These are phyloP conservation scores for Phytophthora macrochlamydospora DNA, from an alignment of 352 stramenopile genomes.

Conservation along the genomic window DNA sequence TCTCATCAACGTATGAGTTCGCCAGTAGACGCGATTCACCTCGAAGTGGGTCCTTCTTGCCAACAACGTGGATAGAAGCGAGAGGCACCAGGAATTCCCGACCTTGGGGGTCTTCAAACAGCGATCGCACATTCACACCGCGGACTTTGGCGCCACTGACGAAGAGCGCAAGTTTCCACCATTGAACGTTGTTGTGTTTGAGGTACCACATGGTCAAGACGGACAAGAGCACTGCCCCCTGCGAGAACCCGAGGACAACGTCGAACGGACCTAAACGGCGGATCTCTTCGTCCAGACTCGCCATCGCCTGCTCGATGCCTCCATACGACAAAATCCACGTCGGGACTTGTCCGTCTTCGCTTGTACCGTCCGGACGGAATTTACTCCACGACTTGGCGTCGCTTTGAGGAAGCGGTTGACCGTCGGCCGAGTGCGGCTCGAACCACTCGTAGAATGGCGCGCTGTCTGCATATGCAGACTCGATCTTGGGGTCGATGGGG, in stretches of 20 bases:
- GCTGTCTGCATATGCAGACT: slow-evolving; percentile 31
- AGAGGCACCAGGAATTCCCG: slow-evolving; percentile 32
- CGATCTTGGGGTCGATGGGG: slow-evolving; percentile 36
- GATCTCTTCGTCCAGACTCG: slow-evolving; percentile 39
- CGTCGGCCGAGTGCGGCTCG: slow-evolving; percentile 31
- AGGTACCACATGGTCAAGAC: slow-evolving; percentile 47
- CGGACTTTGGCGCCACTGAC: slow-evolving; percentile 39
- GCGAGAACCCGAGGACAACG: slow-evolving; percentile 54
- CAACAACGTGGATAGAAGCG: slow-evolving; percentile 56
- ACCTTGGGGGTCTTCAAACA: slow-evolving; percentile 40
- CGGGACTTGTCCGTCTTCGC: slow-evolving; percentile 26
- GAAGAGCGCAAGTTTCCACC: slow-evolving; percentile 50
- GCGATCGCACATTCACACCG: slow-evolving; percentile 33
- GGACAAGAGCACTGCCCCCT: slow-evolving; percentile 47
- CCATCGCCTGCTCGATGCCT: slow-evolving; percentile 42
- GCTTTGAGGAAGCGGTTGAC: slow-evolving; percentile 28
- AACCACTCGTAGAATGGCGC: slow-evolving; percentile 58
- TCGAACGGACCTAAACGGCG: slow-evolving; percentile 42
- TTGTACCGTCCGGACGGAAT: slow-evolving; percentile 19
- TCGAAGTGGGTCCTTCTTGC: slow-evolving; percentile 62
- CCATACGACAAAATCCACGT: slow-evolving; percentile 37
- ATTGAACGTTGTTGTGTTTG: slow-evolving; percentile 19
- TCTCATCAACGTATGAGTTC: slow-evolving; percentile 24
- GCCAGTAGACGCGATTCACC: slow-evolving; percentile 45
- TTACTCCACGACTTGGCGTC: slow-evolving; percentile 36